phyloP scores from a whole-genome alignment of 1,284 basidiomycete species.

The Leccinum pachyderme region DNA sequence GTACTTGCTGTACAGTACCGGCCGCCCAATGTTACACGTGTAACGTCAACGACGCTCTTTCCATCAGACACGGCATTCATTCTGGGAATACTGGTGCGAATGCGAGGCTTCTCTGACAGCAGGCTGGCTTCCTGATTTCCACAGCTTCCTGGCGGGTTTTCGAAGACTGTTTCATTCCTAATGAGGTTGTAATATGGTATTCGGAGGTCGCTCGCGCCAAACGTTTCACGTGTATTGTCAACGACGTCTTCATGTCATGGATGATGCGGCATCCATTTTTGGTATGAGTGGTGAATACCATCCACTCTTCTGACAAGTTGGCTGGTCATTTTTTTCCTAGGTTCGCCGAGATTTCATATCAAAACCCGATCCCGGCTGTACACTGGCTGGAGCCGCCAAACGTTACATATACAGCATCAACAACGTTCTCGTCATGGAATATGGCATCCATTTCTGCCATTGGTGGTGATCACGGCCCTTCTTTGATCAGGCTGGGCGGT shows the following conservation, averaged over 20 bases:
- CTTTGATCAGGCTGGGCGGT: background rate
- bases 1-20: background rate
- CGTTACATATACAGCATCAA: constrained; percentile 32
- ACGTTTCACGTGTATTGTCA: background rate
- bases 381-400: constrained; percentile 11
- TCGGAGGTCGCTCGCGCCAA: background rate
- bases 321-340: background rate
- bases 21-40: constrained; percentile 30
- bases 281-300: background rate
- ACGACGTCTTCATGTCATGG: background rate
- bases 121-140: background rate
- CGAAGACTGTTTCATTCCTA: background rate
- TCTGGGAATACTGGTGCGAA: constrained; percentile 7
- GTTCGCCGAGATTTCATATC: background rate
- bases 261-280: background rate
- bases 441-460: background rate
- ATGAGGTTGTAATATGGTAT: background rate
- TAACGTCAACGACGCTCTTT: constrained; percentile 23
- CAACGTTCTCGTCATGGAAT: constrained; percentile 5
- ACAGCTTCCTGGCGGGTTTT: constrained; percentile 4
- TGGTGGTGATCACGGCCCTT: constrained; percentile 6
- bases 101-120: background rate
- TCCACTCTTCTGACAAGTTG: background rate
- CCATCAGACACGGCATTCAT: constrained; percentile 2
- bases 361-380: background rate